Evolutionary conservation across 2,329 filamentous ascomycete genomes (phyloP).

Genomic region (Hypoxylon sp.): DNA sequence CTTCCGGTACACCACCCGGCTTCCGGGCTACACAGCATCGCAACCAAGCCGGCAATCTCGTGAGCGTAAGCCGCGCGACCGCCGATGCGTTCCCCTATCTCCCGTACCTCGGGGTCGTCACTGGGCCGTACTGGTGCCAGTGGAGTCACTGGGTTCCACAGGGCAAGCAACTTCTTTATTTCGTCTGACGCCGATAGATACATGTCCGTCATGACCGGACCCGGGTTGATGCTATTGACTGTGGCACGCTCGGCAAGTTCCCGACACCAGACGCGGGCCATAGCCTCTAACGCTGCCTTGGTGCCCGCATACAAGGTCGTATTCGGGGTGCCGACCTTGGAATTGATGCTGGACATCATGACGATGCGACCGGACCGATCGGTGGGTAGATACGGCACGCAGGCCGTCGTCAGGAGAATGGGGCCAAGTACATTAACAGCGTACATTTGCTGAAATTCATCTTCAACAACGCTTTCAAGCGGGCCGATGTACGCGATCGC

Average conservation of each 20-base stretch:
- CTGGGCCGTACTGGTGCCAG: conserved; percentile 45
- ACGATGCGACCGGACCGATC: conserved; percentile 72
- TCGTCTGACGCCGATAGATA: conserved; percentile 66
- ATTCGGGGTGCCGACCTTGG: conserved; percentile 66
- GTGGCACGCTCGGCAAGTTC: conserved; percentile 70
- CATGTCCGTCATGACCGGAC: conserved; percentile 63
- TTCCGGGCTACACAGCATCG: conserved; percentile 39
- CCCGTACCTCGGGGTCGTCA: conserved; percentile 37
- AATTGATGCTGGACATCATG: conserved; percentile 69
- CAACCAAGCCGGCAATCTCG: conserved; percentile 43
- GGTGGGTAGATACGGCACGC: conserved; percentile 67
- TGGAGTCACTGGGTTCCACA: conserved; percentile 29
- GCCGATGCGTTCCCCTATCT: conserved; percentile 32
- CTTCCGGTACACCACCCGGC: conserved; percentile 40
- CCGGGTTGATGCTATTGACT: conserved; percentile 73
- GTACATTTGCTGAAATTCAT: conserved; percentile 69
- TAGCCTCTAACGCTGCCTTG: conserved; percentile 73
- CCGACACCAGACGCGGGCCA: conserved; percentile 73
- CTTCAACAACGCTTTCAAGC: conserved; percentile 62
- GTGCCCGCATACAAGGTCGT: conserved; percentile 73
- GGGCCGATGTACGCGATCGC: conserved; percentile 64
- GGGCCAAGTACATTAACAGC: conserved; percentile 71
- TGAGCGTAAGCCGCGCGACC: conserved; percentile 40
- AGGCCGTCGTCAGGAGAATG: conserved; percentile 68
- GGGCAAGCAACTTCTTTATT: conserved; percentile 61